Evolutionary conservation across 306 rosid species (phyloP), one percentile per base, ranked within the genome.

Genomic region (Dicorynia guianensis): DNA sequence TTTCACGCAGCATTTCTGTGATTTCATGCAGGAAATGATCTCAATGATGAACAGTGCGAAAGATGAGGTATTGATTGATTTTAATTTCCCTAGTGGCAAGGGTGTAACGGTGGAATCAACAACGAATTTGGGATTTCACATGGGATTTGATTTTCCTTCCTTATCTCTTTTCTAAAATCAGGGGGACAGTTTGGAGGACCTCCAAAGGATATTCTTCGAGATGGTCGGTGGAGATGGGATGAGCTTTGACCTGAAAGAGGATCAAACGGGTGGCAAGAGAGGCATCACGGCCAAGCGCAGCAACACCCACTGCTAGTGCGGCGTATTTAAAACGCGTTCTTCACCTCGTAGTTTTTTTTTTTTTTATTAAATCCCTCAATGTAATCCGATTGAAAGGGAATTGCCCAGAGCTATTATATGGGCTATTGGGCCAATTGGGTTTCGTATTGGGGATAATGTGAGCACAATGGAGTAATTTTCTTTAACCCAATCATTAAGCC

Each of bases 171-270:
- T 11, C 0, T 39, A 25, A 25, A 25, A 25, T 19, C 52, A 96
- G 99, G 96, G 90, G 71, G 87, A 90, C 39, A 88, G 93, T 79
- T 87, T 96, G 75, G 99, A 96, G 76, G 99, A 96, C 72, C 86
- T 96, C 11, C 97, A 90, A 20, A 84, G 77, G 89, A 96, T 92
- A 96, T 90, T 89, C 19, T 81, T 68, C 64, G 99, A 96, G 46
- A 90, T 96, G 96, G 96, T 89, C 4, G 96, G 97, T 48, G 92
- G 90, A 7, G 91, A 85, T 73, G 91, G 78, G 6, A 67, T 76
- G 76, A 79, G 80, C 30, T 66, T 83, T 34, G 85, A 83, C 70
- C 1, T 59, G 35, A 77, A 64, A 13, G 75, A 79, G 9, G 81
- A 85, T 85, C 90, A 72, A 9, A 82, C 83, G 85, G 79, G 84